A percentile compares a stretch with the other conserved stretches of the same genome.
Evolutionary conservation across 2,329 filamentous ascomycete genomes (phyloP).

Genomic region (Periconia digitata): DNA sequence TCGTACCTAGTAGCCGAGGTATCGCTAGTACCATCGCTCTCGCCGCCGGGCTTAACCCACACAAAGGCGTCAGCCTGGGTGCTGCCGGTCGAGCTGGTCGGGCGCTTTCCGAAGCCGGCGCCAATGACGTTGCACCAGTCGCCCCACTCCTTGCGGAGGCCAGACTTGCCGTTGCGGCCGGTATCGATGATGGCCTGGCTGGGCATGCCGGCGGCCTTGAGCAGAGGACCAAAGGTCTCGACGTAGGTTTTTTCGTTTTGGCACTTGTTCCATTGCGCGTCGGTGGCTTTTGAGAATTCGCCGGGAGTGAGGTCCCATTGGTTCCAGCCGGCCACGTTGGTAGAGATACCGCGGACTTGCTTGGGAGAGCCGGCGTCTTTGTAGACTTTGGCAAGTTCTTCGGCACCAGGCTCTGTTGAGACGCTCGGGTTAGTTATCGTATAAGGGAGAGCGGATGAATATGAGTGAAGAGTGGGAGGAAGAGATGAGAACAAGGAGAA

Average conservation of each 20-base stretch:
- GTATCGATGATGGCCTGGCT: constrained; percentile 60
- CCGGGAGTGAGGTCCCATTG: constrained; percentile 50
- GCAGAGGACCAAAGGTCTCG: constrained; percentile 54
- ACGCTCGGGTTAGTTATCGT: constrained; percentile 2
- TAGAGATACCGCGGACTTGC: constrained; percentile 55
- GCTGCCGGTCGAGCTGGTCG: constrained; percentile 61
- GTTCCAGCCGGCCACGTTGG: constrained; percentile 64
- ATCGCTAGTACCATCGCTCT: constrained; percentile 53
- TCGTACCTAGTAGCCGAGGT: constrained; percentile 55
- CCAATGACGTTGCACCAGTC: constrained; percentile 70
- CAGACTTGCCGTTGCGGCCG: constrained; percentile 58
- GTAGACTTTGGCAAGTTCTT: constrained; percentile 53
- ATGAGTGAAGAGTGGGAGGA: background rate
- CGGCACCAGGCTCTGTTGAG: constrained; percentile 48
- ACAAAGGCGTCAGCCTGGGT: constrained; percentile 65
- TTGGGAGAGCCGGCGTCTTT: constrained; percentile 51
- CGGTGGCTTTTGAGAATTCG: constrained; percentile 37
- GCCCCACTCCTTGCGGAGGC: constrained; percentile 58
- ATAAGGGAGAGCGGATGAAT: background rate
- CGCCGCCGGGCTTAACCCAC: constrained; percentile 70
- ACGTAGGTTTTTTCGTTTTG: constrained; percentile 58
- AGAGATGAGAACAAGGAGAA: too few relatives aligned
- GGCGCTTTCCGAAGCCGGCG: constrained; percentile 64
- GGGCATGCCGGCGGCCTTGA: constrained; percentile 52
- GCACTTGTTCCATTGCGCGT: constrained; percentile 45